Evolutionary conservation across 1,284 basidiomycete genomes (phyloP), one percentile per base, ranked within the genome.

Genomic region (Ganoderma sinense): DNA sequence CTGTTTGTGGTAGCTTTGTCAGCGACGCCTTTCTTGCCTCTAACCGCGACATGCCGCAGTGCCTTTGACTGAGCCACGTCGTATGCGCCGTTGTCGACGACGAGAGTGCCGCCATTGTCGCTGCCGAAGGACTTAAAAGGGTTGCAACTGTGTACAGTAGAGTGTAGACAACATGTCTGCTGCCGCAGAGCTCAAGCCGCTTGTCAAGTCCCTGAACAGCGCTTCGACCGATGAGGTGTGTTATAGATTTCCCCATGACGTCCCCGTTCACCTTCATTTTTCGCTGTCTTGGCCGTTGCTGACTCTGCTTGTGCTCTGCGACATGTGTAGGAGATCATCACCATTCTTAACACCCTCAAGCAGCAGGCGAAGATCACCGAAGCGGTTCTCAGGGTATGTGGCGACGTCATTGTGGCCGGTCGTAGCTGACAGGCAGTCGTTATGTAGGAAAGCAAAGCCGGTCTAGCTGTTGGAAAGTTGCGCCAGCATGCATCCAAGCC

Each of bases 381-480:
- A 85, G 87, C 93, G 45, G 82, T 97, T 18, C 86, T 99, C 65
- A 89, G 97, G 84, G 97, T 97, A 80, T 73, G 65, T 64, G 40
- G 55, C 63, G 62, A 64, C 48, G 45, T 40, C 31, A 13, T 26
- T 31, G 53, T 13, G 18, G n/a, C 18, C 36, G 14, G 26, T 20
- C 26, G 20, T 40, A 31, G 23, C 56, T 39, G n/a, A 62, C 68
- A 62, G 43, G 61, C 63, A 7, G 45, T 40, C 20, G 1, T 10
- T 39, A 5, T 71, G 41, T 77, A 95, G 94, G 94, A 95, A 80
- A 96, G 95, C 77, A 96, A 95, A 83, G 95, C 94, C 4, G 97
- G 97, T 69, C 85, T 98, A 14, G 94, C 96, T 0, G 94, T 99
- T 2, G 97, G 96, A 63, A 98, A 98, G 83, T 85, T 98, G 33